These are phyloP conservation scores for Suhomyces chickasaworum DNA, from an alignment of 1,139 yeast species.

Conservation along the genomic window DNA sequence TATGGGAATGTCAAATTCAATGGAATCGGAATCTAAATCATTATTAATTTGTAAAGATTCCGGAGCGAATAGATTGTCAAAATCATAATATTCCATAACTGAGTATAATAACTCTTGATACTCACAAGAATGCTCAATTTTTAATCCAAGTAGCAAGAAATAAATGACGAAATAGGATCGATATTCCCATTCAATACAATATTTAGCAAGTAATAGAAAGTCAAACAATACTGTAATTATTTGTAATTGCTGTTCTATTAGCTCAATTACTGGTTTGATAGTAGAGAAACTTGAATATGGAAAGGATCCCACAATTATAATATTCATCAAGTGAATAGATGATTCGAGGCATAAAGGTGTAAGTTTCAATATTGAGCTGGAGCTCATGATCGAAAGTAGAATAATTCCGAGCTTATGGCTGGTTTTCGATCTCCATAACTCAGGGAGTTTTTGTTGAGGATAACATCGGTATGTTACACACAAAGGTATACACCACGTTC, in stretches of 20 bases:
- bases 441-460: neutral
- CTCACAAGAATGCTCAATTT: conserved; percentile 47
- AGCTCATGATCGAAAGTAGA: conserved; percentile 29
- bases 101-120: conserved; percentile 31
- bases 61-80: no score
- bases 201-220: conserved; percentile 29
- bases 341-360: conserved; percentile 51
- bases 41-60: no score
- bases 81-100: neutral
- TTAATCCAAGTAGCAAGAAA: conserved; percentile 36
- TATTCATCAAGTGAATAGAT: conserved; percentile 41
- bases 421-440: neutral
- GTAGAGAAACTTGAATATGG: conserved; percentile 38
- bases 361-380: conserved; percentile 36
- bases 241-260: conserved; percentile 40
- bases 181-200: conserved; percentile 31
- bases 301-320: conserved; percentile 37
- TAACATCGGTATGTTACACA: neutral
- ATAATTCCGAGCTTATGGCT: conserved; percentile 31
- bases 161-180: conserved; percentile 37
- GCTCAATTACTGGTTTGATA: conserved; percentile 33
- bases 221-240: conserved; percentile 44
- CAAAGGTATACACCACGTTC: neutral
- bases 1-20: neutral
- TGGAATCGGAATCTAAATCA: no score